Conservation (phyloP, 306 rosid genomes). For the Vigna mungo region DNA sequence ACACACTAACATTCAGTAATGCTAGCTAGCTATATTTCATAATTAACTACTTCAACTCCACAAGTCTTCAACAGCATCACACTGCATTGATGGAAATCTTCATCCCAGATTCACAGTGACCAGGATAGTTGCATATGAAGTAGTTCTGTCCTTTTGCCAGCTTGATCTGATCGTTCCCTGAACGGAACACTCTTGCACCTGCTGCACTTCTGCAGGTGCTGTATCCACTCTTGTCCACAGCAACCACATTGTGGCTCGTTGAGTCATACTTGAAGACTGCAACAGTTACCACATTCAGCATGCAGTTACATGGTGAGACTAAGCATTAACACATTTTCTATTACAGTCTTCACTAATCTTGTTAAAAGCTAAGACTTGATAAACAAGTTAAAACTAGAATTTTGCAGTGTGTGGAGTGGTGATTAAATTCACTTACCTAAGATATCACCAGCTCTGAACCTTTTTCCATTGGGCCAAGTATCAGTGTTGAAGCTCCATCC, state of each 20-base stretch:
- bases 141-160: slow-evolving; percentile 58
- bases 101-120: slow-evolving; percentile 75
- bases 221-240: slow-evolving; percentile 56
- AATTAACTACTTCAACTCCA: neutral
- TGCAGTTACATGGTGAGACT: neutral
- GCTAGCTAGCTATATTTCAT: neutral
- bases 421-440: slow-evolving; percentile 51
- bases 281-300: neutral
- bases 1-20: slow-evolving; percentile 6
- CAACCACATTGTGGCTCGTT: slow-evolving; percentile 65
- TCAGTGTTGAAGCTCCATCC: slow-evolving; percentile 67
- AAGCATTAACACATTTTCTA: too few relatives aligned
- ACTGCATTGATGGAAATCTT: slow-evolving; percentile 62
- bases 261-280: slow-evolving; percentile 69
- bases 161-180: slow-evolving; percentile 66
- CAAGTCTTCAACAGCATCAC: slow-evolving; percentile 12
- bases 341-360: too few relatives aligned
- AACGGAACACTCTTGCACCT: slow-evolving; percentile 54
- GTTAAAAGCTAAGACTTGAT: too few relatives aligned
- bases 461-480: slow-evolving; percentile 65
- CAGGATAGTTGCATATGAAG: slow-evolving; percentile 67
- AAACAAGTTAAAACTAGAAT: neutral
- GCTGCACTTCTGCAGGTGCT: slow-evolving; percentile 51
- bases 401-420: neutral
- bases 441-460: slow-evolving; percentile 62